phyloP scores from a whole-genome alignment of 164 flowering plant species.

The Vitis cinerea region DNA sequence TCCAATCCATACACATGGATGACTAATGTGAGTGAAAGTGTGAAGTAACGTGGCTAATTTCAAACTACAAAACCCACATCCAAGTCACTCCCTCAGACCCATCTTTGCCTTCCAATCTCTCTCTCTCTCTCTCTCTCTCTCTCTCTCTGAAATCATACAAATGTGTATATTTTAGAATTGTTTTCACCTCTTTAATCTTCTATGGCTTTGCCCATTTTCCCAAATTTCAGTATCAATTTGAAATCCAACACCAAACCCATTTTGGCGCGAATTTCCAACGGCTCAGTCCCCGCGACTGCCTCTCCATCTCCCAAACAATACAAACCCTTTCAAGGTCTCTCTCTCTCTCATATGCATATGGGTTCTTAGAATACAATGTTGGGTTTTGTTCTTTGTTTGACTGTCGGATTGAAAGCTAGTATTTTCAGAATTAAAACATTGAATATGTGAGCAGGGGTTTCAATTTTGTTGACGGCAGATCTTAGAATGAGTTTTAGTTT shows the following conservation, averaged over 20 bases:
- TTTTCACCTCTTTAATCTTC: too few species aligned
- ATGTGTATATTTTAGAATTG: not conserved
- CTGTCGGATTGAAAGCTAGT: too few species aligned
- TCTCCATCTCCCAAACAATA: constrained; percentile 18
- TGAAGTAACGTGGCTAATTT: constrained; percentile 4
- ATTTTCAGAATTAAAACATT: too few species aligned
- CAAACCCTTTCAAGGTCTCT: constrained; percentile 37
- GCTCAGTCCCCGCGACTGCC: constrained; percentile 24
- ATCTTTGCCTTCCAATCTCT: not conserved
- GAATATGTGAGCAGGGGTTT: too few species aligned
- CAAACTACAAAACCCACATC: not conserved
- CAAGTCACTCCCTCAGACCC: too few species aligned
- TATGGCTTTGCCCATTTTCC: too few species aligned
- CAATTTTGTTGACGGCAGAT: too few species aligned
- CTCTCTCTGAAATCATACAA: constrained; percentile 16
- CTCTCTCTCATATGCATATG: constrained; percentile 8
- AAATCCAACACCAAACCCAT: constrained; percentile 10
- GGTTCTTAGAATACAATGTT: not conserved
- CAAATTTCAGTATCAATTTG: too few species aligned
- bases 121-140: not conserved
- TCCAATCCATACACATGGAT: too few species aligned
- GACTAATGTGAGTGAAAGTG: not conserved
- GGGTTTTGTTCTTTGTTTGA: too few species aligned
- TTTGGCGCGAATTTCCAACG: constrained; percentile 48
- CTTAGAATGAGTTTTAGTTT: too few species aligned